Evolutionary conservation across 177 flowering plant species (phyloP), one percentile per base, ranked within the genome.

Genomic region (Vitis hybrid): DNA sequence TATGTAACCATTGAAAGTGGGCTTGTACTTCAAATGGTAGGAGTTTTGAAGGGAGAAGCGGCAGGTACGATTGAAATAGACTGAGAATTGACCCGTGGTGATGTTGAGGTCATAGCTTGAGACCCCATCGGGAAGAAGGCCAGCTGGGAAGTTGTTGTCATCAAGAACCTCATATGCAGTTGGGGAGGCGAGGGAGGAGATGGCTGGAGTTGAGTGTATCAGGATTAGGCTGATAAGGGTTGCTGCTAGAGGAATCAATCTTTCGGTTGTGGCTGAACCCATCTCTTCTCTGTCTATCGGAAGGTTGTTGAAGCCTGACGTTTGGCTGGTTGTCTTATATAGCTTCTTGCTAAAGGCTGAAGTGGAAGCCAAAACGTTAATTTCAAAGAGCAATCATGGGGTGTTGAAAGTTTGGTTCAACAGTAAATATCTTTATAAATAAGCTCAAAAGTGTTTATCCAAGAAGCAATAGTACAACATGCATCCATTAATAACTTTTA

Each of bases 1-100:
- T 2, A 83, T 69, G 52, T 14, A 4, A 11, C 86, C 83, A 24
- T 52, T 61, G 63, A 83, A 80, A 52, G 81, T 72, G 54, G 83
- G 49, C 56, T 57, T 74, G 76, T 83, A 83, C 63, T 32, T 60
- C 50, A 82, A 19, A 52, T 80, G 80, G 56, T 82, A 82, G 1
- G 85, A 80, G 0, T 80, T 80, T 60, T 78, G 76, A 1, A 82
- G 83, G 10, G 81, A 75, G 57, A 82, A 82, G 24, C 77, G 74
- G 62, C 83, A 80, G 50, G 67, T 65, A 6, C 71, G 69, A 11
- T 71, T 70, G 10, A 74, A 79, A 14, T 58, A 81, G 6, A 74
- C 77, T 13, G 78, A 48, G 75, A 81, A 81, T 61, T 64, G 68
- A 11, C 85, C 85, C 2, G 85, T 72, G 18, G 61, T 5, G 9